Evolutionary conservation across 2,329 filamentous ascomycete genomes (phyloP).

Genomic region (Teratosphaeria nubilosa): DNA sequence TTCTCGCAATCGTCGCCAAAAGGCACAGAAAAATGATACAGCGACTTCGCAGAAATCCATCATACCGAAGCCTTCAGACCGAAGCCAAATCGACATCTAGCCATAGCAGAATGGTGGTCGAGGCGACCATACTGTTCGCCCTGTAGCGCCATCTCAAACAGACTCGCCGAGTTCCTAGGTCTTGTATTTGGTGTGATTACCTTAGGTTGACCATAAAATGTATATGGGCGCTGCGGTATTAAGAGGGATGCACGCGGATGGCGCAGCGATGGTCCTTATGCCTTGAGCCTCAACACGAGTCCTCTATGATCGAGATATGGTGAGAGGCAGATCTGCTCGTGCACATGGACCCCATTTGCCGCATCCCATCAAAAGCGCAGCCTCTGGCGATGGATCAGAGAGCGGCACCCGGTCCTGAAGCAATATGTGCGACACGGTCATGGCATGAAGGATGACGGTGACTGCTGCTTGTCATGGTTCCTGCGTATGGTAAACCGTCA

Average conservation of each 20-base stretch:
- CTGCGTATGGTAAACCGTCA: neutral
- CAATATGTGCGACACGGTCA: too few relatives aligned
- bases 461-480: neutral
- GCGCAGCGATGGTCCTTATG: neutral
- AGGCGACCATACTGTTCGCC: too few relatives aligned
- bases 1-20: neutral
- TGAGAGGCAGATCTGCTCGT: neutral
- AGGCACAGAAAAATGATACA: neutral
- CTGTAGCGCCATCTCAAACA: too few relatives aligned
- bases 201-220: neutral
- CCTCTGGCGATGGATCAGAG: neutral
- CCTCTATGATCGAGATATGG: neutral
- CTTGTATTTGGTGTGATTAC: neutral
- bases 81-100: too few relatives aligned
- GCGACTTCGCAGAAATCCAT: neutral
- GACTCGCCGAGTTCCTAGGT: neutral
- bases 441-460: too few relatives aligned
- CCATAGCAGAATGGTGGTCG: too few relatives aligned
- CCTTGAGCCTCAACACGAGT: too few relatives aligned
- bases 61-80: neutral
- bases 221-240: neutral
- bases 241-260: too few relatives aligned
- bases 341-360: neutral
- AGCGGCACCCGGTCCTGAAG: too few relatives aligned
- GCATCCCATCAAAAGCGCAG: too few relatives aligned